Conservation (phyloP, 495 filamentous ascomycete genomes). For the Neurospora sp. region DNA sequence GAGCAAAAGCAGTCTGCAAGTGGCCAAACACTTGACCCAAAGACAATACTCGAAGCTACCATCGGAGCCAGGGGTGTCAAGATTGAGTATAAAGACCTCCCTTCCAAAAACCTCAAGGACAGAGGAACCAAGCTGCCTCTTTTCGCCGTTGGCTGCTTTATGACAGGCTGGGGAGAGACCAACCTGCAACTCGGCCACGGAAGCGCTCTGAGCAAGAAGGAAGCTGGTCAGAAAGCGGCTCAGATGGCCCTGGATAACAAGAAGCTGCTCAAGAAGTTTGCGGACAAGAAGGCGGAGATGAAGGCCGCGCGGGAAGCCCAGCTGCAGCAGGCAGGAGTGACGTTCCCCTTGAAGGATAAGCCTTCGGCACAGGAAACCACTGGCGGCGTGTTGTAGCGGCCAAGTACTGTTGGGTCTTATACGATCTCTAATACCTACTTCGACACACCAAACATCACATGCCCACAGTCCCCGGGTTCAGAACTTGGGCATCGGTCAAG, state of each 20-base stretch:
- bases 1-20: constrained; percentile 16
- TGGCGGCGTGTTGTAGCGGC: neutral
- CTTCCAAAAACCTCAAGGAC: constrained; percentile 41
- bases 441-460: neutral
- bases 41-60: constrained; percentile 44
- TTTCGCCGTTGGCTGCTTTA: constrained; percentile 57
- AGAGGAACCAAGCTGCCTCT: constrained; percentile 49
- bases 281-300: constrained; percentile 38
- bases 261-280: constrained; percentile 45
- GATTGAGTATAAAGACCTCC: constrained; percentile 55
- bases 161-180: constrained; percentile 64
- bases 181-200: constrained; percentile 57
- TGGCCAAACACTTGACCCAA: constrained; percentile 8
- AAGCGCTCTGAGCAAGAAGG: constrained; percentile 57
- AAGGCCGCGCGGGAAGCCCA: constrained; percentile 12
- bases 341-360: neutral
- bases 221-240: constrained; percentile 66
- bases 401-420: neutral
- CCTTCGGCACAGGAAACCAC: neutral
- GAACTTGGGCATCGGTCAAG: neutral
- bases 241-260: constrained; percentile 51
- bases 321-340: constrained; percentile 1
- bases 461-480: neutral
- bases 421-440: neutral
- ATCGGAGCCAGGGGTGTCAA: constrained; percentile 51